These are phyloP conservation scores for Leishmania aethiopica DNA, from an alignment of 208 protist species.

Conservation along the genomic window DNA sequence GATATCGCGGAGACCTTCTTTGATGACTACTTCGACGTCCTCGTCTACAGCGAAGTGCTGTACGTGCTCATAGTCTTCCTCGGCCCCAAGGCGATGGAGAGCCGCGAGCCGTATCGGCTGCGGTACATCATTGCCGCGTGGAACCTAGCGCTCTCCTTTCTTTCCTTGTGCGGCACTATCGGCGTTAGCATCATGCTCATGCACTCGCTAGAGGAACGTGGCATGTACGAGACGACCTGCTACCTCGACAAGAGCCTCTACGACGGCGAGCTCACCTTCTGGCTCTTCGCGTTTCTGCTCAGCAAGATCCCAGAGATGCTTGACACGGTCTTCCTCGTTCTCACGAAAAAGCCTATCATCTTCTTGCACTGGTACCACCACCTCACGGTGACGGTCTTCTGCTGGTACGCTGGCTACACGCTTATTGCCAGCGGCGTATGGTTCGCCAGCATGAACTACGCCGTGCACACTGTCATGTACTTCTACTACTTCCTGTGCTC, in stretches of 20 bases:
- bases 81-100: conserved; percentile 62
- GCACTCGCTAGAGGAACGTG: conserved; percentile 35
- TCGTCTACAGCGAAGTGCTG: conserved; percentile 45
- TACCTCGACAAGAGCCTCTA: conserved; percentile 46
- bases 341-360: conserved; percentile 87
- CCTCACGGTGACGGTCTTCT: conserved; percentile 90
- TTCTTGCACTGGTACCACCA: conserved; percentile 96
- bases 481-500: conserved; percentile 93
- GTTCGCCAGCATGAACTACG: conserved; percentile 94
- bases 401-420: conserved; percentile 76
- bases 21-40: conserved; percentile 52
- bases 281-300: conserved; percentile 74
- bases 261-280: conserved; percentile 46
- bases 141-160: conserved; percentile 82
- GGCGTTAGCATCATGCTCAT: conserved; percentile 33
- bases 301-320: conserved; percentile 91
- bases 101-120: conserved; percentile 58
- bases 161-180: conserved; percentile 56
- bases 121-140: conserved; percentile 61
- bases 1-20: conserved; percentile 40
- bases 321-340: conserved; percentile 85
- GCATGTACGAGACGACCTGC: conserved; percentile 59
- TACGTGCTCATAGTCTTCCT: conserved; percentile 72
- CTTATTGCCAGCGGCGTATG: conserved; percentile 63
- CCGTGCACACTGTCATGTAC: conserved; percentile 96